Evolutionary conservation across 352 stramenopile species (phyloP), one percentile per base, ranked within the genome.

Genomic region (Pythium periplocum): DNA sequence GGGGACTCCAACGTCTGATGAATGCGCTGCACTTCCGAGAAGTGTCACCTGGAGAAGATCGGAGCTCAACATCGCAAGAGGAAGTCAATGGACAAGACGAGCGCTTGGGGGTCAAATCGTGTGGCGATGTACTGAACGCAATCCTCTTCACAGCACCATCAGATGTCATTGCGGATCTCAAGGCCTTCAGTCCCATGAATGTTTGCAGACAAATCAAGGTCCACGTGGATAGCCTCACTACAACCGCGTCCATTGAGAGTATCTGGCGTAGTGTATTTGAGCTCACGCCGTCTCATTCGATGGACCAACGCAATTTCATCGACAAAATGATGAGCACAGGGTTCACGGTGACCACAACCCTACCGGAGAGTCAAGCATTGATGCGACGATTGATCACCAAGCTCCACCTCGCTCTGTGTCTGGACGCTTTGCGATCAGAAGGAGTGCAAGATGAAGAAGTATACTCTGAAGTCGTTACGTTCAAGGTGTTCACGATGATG

Each of bases 241-340:
- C 68, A 33, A 72, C 60, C 1, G 58, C 26, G 3, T 72, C 48
- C 9, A 53, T 60, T 2, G 67, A 64, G 26, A 72, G 43, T 11
- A 69, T 87, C 1, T 90, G 79, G 79, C 70, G 60, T 31, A 69
- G 31, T 6, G 45, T 78, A 2, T 85, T 90, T 50, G 71, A 61
- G 1, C 36, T 61, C 4, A 57, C 75, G 3, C 56, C 48, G 0
- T 34, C 45, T 4, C 58, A 84, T 12, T 34, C 33, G 0, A 56
- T 88, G 30, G 58, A 78, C 37, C 58, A 87, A 42, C 62, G 65
- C 37, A 52, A 67, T 10, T 90, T 88, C 51, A 32, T 87, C 1
- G 59, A 73, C 45, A 54, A 52, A 4, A 38, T 86, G 10, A 32
- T 85, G 8, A 32, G 57, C 10, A 59, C 62, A 9, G 76, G 79